phyloP scores from a whole-genome alignment of 805 yeast genomes.

The Diddensiella transvaalensis region DNA sequence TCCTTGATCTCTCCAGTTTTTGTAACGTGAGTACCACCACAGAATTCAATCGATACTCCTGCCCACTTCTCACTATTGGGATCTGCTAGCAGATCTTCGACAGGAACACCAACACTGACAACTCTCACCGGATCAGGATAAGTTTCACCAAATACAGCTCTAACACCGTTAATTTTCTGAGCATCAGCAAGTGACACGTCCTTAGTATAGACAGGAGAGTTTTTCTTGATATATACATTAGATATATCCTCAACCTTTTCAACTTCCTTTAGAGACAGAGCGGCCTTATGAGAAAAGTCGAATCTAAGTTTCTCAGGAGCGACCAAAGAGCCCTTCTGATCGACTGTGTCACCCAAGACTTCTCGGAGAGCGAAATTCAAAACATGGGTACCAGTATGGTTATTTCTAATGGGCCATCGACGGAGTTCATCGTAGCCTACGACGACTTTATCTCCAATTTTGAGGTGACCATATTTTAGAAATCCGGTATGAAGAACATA shows the following conservation, averaged over 20 bases:
- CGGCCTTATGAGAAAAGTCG: slow-evolving; percentile 93
- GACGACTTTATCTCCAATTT: slow-evolving; percentile 66
- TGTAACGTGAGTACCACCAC: slow-evolving; percentile 98
- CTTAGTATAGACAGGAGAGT: slow-evolving; percentile 71
- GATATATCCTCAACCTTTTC: slow-evolving; percentile 70
- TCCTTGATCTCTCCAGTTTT: slow-evolving; percentile 92
- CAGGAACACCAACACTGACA: slow-evolving; percentile 90
- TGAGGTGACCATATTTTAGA: slow-evolving; percentile 69
- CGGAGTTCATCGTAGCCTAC: slow-evolving; percentile 89
- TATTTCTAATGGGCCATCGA: slow-evolving; percentile 94
- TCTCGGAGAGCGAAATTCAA: slow-evolving; percentile 84
- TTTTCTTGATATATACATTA: slow-evolving; percentile 66
- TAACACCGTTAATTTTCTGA: slow-evolving; percentile 71
- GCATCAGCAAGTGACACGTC: slow-evolving; percentile 78
- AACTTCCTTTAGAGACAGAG: slow-evolving; percentile 66
- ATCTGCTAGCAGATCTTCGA: slow-evolving; percentile 69
- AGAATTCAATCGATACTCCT: slow-evolving; percentile 82
- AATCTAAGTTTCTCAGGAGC: slow-evolving; percentile 93
- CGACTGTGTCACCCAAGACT: slow-evolving; percentile 81
- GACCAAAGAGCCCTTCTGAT: slow-evolving; percentile 95
- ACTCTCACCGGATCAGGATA: slow-evolving; percentile 99
- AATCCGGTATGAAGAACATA: slow-evolving; percentile 93
- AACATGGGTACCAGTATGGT: slow-evolving; percentile 98
- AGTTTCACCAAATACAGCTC: slow-evolving; percentile 98
- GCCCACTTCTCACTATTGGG: slow-evolving; percentile 77